A percentile compares a stretch with the other conserved stretches of the same genome.
phyloP scores from a whole-genome alignment of 2,329 filamentous ascomycete species.

The Aspergillus quadricinctus region DNA sequence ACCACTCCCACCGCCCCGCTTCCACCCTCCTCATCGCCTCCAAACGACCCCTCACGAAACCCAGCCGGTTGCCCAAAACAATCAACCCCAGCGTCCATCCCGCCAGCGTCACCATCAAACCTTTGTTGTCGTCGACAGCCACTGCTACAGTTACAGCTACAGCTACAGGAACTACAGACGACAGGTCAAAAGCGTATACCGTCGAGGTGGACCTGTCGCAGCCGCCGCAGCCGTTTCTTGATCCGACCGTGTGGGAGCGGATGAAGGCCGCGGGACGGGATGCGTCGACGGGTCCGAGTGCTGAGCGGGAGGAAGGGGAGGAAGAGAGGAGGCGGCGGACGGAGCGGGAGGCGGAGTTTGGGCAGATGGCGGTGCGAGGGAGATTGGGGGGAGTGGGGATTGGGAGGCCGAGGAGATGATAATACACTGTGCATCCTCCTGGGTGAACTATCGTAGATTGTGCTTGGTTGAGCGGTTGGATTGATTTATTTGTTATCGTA shows the following conservation, averaged over 20 bases:
- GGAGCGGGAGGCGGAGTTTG: constrained; percentile 26
- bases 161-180: not conserved
- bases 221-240: constrained; percentile 37
- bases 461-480: not conserved
- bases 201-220: constrained; percentile 32
- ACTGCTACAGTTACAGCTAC: not conserved
- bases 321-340: constrained; percentile 13
- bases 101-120: not conserved
- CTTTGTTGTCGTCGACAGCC: not conserved
- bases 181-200: not conserved
- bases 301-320: constrained; percentile 6
- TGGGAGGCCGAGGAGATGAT: constrained; percentile 1
- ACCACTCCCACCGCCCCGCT: constrained; percentile 5
- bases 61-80: constrained; percentile 7
- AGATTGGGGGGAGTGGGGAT: constrained; percentile 11
- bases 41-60: constrained; percentile 20
- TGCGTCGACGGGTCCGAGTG: constrained; percentile 2
- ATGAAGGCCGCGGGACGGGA: constrained; percentile 13
- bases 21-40: constrained; percentile 21
- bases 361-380: constrained; percentile 31
- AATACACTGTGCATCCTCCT: not conserved
- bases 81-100: constrained; percentile 19
- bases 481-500: not conserved
- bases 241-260: constrained; percentile 30
- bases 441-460: too few species aligned